Conservation (phyloP, 768 basidiomycete species). For the Auriculariales sp. region DNA sequence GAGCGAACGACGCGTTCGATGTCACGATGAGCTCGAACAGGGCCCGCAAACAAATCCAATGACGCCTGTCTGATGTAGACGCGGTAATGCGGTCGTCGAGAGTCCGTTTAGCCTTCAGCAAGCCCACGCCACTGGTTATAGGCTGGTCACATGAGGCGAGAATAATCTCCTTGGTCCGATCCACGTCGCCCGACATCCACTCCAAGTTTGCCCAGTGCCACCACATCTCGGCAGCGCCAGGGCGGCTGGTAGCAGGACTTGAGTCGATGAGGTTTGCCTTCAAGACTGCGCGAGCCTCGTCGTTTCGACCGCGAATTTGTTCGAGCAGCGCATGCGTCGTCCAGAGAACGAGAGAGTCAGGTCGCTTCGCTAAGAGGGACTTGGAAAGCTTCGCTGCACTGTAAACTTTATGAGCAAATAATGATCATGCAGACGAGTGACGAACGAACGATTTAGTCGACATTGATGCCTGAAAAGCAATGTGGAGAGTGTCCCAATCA, state of each 20-base stretch:
- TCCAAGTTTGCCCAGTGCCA: slow-evolving; percentile 81
- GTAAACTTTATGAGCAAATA: neutral
- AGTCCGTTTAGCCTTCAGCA: slow-evolving; percentile 49
- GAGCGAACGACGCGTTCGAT: slow-evolving; percentile 24
- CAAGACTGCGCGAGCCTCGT: slow-evolving; percentile 69
- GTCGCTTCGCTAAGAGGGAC: slow-evolving; percentile 36
- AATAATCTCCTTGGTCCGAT: slow-evolving; percentile 37
- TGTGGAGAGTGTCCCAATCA: slow-evolving; percentile 49
- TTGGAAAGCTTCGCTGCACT: slow-evolving; percentile 64
- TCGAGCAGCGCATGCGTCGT: slow-evolving; percentile 65
- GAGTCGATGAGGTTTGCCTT: slow-evolving; percentile 32
- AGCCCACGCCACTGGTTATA: slow-evolving; percentile 28
- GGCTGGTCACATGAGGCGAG: slow-evolving; percentile 39
- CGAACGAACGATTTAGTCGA: slow-evolving; percentile 38
- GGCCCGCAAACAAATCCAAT: slow-evolving; percentile 51
- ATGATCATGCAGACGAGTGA: neutral
- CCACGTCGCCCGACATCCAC: slow-evolving; percentile 44
- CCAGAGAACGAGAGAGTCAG: slow-evolving; percentile 53
- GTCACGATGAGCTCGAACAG: slow-evolving; percentile 46
- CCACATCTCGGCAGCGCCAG: slow-evolving; percentile 39
- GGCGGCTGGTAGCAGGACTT: slow-evolving; percentile 19
- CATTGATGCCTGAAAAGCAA: slow-evolving; percentile 53
- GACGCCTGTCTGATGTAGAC: slow-evolving; percentile 42
- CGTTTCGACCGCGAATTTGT: slow-evolving; percentile 41
- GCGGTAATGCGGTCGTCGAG: slow-evolving; percentile 35